Conservation (phyloP, 2,329 filamentous ascomycete species). For the Neofusicoccum parvum region DNA sequence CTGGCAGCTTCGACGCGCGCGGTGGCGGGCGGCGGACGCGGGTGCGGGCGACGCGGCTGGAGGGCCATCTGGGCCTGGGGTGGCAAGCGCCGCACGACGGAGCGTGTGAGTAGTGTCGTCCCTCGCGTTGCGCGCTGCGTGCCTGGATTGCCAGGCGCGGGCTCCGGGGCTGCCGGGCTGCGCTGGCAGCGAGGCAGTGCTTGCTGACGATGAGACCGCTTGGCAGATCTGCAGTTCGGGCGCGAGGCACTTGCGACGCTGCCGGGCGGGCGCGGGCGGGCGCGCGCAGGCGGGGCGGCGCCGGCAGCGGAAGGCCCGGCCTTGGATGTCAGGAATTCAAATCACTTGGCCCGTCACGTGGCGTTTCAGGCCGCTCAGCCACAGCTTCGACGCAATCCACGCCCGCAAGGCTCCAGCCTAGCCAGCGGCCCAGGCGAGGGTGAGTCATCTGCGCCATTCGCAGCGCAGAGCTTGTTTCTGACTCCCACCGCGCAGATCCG, state of each 20-base stretch:
- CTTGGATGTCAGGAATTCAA: constrained; percentile 18
- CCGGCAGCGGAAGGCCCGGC: constrained; percentile 6
- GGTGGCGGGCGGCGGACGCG: constrained; percentile 1
- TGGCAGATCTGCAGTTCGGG: constrained; percentile 17
- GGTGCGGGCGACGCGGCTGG: constrained; percentile 6
- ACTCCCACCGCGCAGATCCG: constrained; percentile 15
- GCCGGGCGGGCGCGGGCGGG: neutral
- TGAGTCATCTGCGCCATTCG: constrained; percentile 12
- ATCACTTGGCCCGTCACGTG: neutral
- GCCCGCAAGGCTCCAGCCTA: neutral
- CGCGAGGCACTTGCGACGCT: constrained; percentile 9
- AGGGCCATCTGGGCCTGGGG: constrained; percentile 1
- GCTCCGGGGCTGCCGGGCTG: constrained; percentile 3
- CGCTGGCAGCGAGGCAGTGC: neutral
- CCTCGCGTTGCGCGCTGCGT: neutral
- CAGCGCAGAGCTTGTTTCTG: constrained; percentile 12
- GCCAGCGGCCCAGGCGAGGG: neutral
- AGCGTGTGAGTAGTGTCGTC: constrained; percentile 11
- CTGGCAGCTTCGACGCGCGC: neutral
- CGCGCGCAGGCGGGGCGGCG: neutral
- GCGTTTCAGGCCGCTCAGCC: constrained; percentile 10
- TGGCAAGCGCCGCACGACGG: constrained; percentile 11
- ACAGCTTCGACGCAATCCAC: constrained; percentile 10
- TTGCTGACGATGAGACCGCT: constrained; percentile 8
- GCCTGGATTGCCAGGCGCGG: neutral